Evolutionary conservation across 169 alveolate genomes (phyloP).

Genomic region (Theileria parva): DNA sequence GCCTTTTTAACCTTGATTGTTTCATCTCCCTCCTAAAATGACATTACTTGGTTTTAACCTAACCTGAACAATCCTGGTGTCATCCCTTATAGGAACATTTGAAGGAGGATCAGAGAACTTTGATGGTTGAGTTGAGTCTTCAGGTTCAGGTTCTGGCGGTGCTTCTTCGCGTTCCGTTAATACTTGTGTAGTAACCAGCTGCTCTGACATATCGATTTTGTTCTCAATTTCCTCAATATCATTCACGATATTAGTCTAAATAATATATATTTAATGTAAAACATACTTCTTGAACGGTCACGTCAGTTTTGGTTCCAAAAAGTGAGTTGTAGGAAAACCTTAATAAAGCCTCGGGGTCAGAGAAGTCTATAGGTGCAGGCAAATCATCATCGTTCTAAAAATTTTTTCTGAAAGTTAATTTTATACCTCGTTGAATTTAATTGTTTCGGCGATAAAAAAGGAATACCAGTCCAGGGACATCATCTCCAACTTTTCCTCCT

Average conservation of each 20-base stretch:
- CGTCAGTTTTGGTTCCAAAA: background rate
- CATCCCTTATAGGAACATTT: constrained; percentile 46
- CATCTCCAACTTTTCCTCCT: constrained; percentile 81
- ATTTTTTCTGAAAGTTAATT: background rate
- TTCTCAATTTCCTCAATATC: background rate
- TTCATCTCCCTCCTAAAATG: constrained; percentile 78
- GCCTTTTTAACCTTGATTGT: constrained; percentile 80
- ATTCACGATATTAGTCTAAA: background rate
- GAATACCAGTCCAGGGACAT: constrained; percentile 89
- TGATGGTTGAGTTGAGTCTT: constrained; percentile 14
- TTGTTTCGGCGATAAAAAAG: constrained; percentile 86
- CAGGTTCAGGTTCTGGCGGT: constrained; percentile 10
- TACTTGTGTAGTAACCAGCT: background rate
- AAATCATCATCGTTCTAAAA: constrained; percentile 42
- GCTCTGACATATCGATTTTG: background rate
- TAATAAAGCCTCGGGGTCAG: constrained; percentile 46
- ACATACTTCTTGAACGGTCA: background rate
- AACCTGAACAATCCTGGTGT: constrained; percentile 39
- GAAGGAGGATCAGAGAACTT: constrained; percentile 57
- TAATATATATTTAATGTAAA: background rate
- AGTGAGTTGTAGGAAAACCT: constrained; percentile 12
- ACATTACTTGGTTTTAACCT: constrained; percentile 18
- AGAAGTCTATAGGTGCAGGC: constrained; percentile 57
- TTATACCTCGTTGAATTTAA: constrained; percentile 74
- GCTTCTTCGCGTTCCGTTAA: background rate